phyloP scores from a whole-genome alignment of 2,329 filamentous ascomycete species.

The Aureobasidium sp. region DNA sequence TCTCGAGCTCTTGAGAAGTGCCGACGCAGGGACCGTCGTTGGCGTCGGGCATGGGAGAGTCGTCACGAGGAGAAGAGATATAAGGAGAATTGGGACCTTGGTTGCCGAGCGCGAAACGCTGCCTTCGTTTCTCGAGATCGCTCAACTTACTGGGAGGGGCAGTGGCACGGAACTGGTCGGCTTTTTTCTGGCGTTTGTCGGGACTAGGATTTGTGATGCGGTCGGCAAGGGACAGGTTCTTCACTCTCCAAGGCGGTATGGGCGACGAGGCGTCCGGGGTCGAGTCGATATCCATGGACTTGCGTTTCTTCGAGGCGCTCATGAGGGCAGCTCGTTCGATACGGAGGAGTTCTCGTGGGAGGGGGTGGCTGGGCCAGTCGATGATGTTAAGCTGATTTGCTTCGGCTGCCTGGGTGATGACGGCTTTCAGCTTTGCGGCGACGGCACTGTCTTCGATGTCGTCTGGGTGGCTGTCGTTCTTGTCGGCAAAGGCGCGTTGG shows the following conservation, averaged over 20 bases:
- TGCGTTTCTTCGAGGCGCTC: slow-evolving; percentile 61
- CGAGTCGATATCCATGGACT: slow-evolving; percentile 60
- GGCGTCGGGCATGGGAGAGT: slow-evolving; percentile 41
- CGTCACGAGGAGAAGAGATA: slow-evolving; percentile 34
- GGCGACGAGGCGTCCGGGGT: slow-evolving; percentile 43
- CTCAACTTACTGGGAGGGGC: slow-evolving; percentile 72
- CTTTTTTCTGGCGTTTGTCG: slow-evolving; percentile 39
- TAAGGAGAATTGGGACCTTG: slow-evolving; percentile 47
- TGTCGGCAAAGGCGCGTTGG: slow-evolving; percentile 75
- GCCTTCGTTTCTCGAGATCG: slow-evolving; percentile 81
- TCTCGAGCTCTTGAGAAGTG: slow-evolving; percentile 76
- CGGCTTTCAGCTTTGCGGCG: slow-evolving; percentile 74
- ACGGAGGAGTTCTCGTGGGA: slow-evolving; percentile 78
- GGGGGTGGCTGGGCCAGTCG: slow-evolving; percentile 75
- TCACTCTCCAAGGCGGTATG: slow-evolving; percentile 63
- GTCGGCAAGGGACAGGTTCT: slow-evolving; percentile 66
- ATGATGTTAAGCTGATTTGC: slow-evolving; percentile 62
- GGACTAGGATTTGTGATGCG: slow-evolving; percentile 53
- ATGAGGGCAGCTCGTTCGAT: slow-evolving; percentile 51
- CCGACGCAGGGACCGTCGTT: slow-evolving; percentile 69
- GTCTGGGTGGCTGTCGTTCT: slow-evolving; percentile 33
- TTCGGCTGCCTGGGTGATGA: slow-evolving; percentile 77
- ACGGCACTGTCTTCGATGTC: slow-evolving; percentile 55
- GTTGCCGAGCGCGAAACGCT: slow-evolving; percentile 64
- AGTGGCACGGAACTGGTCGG: slow-evolving; percentile 33